These are phyloP conservation scores for Chimonanthus praecox DNA, from an alignment of 164 flowering plant genomes.

Conservation along the genomic window DNA sequence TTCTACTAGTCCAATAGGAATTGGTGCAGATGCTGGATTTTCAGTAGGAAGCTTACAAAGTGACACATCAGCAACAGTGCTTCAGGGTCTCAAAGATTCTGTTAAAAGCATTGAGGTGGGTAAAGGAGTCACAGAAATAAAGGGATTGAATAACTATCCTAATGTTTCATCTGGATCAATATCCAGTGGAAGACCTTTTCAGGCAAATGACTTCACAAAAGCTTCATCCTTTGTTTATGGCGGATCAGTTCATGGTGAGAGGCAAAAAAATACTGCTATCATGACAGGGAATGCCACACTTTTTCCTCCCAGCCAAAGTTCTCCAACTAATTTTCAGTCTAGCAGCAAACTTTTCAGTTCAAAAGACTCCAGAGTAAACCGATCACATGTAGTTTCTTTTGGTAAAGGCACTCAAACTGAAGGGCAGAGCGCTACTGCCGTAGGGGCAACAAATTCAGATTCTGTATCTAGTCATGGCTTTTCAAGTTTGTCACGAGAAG, in stretches of 20 bases:
- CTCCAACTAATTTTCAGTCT: slow-evolving; percentile 8
- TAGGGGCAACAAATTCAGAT: slow-evolving; percentile 22
- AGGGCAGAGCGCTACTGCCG: slow-evolving; percentile 22
- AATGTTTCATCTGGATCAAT: slow-evolving; percentile 20
- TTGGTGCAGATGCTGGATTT: slow-evolving; percentile 14
- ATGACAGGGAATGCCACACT: slow-evolving; percentile 7
- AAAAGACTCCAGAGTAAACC: slow-evolving; percentile 16
- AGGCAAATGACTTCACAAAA: slow-evolving; percentile 17
- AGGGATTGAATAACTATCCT: slow-evolving; percentile 18
- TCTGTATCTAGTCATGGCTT: slow-evolving; percentile 32
- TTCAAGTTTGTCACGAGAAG: slow-evolving; percentile 24
- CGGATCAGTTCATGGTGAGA: slow-evolving; percentile 8
- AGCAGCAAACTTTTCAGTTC: slow-evolving; percentile 11
- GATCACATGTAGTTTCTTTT: slow-evolving; percentile 19
- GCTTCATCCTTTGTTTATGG: slow-evolving; percentile 16
- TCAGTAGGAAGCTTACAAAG: slow-evolving; percentile 11
- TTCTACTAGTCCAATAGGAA: slow-evolving; percentile 9
- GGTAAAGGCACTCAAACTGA: slow-evolving; percentile 18
- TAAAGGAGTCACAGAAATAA: slow-evolving; percentile 13
- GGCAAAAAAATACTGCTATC: slow-evolving; percentile 12
- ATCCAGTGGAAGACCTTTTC: slow-evolving; percentile 18
- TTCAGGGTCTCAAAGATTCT: slow-evolving; percentile 11
- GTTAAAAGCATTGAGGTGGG: slow-evolving; percentile 14
- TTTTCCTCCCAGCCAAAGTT: slow-evolving; percentile 15
- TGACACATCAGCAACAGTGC: slow-evolving; percentile 14